Percentiles rank a stretch among this genome's conserved stretches.
Evolutionary conservation across 108 stramenopile genomes (phyloP).

Genomic region (Chaetoceros muelleri): DNA sequence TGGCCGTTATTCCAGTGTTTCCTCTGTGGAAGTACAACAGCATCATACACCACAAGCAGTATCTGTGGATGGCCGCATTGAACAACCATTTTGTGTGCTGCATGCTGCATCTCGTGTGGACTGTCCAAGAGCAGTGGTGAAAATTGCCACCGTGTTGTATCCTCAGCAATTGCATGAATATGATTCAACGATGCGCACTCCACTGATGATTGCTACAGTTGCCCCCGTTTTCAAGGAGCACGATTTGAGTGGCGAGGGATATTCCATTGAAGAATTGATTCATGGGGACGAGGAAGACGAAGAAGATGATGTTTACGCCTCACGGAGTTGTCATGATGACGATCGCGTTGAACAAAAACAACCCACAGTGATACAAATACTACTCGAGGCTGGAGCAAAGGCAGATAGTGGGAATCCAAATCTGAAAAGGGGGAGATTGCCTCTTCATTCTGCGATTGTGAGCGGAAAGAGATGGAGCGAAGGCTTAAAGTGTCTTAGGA

Average conservation of each 20-base stretch:
- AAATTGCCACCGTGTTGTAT: conserved; percentile 39
- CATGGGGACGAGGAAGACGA: conserved; percentile 26
- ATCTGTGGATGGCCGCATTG: too few species aligned
- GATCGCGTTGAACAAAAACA: conserved; percentile 3
- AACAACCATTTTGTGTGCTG: conserved; percentile 26
- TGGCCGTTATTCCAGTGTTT: not conserved
- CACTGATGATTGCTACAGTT: conserved; percentile 33
- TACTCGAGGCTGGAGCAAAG: conserved; percentile 16
- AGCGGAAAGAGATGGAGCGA: conserved; percentile 34
- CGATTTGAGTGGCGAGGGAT: conserved; percentile 49
- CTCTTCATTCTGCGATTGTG: conserved; percentile 41
- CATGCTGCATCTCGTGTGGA: conserved; percentile 46
- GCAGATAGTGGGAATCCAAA: conserved; percentile 20
- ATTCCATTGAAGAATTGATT: conserved; percentile 24
- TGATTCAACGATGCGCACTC: conserved; percentile 34
- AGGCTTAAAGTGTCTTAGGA: conserved; percentile 20
- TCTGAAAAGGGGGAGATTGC: conserved; percentile 26
- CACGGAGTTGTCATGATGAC: too few species aligned
- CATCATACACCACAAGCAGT: not conserved
- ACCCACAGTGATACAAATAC: conserved; percentile 19
- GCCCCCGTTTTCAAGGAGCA: conserved; percentile 46
- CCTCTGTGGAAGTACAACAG: not conserved
- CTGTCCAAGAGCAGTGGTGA: conserved; percentile 47
- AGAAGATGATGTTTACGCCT: conserved; percentile 14
- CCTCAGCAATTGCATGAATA: conserved; percentile 26